phyloP scores from a whole-genome alignment of 805 yeast species.

The Teunomyces cretensis region DNA sequence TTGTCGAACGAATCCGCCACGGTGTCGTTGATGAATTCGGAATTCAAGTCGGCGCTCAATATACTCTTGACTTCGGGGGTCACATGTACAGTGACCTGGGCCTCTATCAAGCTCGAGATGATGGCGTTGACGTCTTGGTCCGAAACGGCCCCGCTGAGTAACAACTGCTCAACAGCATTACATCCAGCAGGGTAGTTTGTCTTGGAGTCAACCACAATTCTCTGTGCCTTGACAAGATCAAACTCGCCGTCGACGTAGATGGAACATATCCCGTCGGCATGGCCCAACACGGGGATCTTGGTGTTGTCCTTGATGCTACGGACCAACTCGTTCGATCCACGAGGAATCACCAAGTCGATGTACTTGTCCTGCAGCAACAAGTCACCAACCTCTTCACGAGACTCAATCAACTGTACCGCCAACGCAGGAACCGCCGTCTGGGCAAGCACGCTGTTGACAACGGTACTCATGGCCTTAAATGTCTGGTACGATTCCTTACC shows the following conservation, averaged over 20 bases:
- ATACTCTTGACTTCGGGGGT: constrained; percentile 48
- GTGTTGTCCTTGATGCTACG: constrained; percentile 82
- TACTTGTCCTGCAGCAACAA: constrained; percentile 80
- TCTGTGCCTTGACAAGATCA: constrained; percentile 72
- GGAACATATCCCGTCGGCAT: constrained; percentile 97
- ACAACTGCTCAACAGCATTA: constrained; percentile 88
- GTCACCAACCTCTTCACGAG: constrained; percentile 88
- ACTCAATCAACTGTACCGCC: constrained; percentile 82
- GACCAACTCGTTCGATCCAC: constrained; percentile 95
- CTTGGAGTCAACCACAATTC: constrained; percentile 80
- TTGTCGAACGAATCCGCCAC: constrained; percentile 70
- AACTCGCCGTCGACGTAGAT: constrained; percentile 78
- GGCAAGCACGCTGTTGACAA: constrained; percentile 60
- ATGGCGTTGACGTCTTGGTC: constrained; percentile 24
- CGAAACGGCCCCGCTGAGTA: constrained; percentile 52
- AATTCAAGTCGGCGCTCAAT: constrained; percentile 17
- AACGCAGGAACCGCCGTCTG: constrained; percentile 73
- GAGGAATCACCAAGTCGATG: constrained; percentile 93
- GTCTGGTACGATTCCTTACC: constrained; percentile 92
- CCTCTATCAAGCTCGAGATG: constrained; percentile 47
- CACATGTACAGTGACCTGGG: constrained; percentile 74
- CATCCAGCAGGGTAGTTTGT: constrained; percentile 99
- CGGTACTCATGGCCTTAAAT: constrained; percentile 74
- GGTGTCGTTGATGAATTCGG: constrained; percentile 44
- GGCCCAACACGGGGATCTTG: constrained; percentile 96